These are phyloP conservation scores for Pyricularia pennisetigena DNA, from an alignment of 2,329 filamentous ascomycete species.

Conservation along the genomic window DNA sequence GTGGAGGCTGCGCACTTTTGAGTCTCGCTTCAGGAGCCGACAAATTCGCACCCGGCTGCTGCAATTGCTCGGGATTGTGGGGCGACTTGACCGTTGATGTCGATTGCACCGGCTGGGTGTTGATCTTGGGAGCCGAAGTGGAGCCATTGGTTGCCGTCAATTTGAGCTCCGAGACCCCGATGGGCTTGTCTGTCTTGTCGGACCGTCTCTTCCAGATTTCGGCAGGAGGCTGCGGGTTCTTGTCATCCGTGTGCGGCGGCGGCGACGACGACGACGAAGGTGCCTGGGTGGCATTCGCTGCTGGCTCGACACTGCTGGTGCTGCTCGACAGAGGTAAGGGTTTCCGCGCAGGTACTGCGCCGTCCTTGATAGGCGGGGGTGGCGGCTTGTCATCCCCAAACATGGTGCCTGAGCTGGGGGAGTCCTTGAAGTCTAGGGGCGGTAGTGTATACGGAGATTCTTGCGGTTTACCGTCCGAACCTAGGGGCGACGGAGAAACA, in stretches of 20 bases:
- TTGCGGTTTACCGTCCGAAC: neutral
- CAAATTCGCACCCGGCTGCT: conserved; percentile 7
- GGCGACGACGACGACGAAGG: neutral
- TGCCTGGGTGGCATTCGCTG: neutral
- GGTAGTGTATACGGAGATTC: neutral
- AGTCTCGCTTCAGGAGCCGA: neutral
- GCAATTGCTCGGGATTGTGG: conserved; percentile 7
- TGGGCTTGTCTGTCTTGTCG: conserved; percentile 33
- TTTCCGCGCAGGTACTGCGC: neutral
- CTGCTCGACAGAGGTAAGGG: neutral
- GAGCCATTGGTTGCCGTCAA: conserved; percentile 39
- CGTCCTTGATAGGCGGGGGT: conserved; percentile 6
- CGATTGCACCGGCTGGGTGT: conserved; percentile 2
- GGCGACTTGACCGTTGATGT: neutral
- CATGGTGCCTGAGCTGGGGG: conserved; percentile 6
- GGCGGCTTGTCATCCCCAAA: conserved; percentile 6
- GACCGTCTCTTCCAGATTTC: conserved; percentile 41
- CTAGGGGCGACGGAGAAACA: conserved; percentile 10
- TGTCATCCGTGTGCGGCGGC: neutral
- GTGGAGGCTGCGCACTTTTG: conserved; percentile 3
- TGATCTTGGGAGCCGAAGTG: conserved; percentile 26
- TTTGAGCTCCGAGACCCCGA: conserved; percentile 38
- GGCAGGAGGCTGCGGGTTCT: neutral
- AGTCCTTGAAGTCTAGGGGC: neutral
- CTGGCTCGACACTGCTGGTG: neutral